A percentile compares a stretch with the other conserved stretches of the same genome.
These are phyloP conservation scores for Annona cherimola DNA, from an alignment of 164 flowering plant genomes.

Conservation along the genomic window DNA sequence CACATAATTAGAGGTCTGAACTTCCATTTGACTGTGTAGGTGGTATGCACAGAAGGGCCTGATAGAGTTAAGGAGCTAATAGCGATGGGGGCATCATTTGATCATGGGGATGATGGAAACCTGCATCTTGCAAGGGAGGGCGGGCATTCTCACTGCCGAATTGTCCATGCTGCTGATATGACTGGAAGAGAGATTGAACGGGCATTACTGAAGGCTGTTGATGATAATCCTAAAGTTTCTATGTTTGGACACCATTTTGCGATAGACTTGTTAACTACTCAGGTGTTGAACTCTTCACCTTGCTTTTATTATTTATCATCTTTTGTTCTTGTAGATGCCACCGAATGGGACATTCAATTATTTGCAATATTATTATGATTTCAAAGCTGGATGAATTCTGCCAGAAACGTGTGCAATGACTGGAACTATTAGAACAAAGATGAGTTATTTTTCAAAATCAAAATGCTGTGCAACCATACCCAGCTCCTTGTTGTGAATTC, in stretches of 20 bases:
- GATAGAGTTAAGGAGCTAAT: slow-evolving; percentile 87
- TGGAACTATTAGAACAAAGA: not conserved
- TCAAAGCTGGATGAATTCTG: not conserved
- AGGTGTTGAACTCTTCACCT: slow-evolving; percentile 36
- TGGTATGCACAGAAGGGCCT: slow-evolving; percentile 98
- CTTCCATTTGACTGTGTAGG: slow-evolving; percentile 36
- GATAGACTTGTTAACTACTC: slow-evolving; percentile 83
- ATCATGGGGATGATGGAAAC: slow-evolving; percentile 95
- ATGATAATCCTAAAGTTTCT: slow-evolving; percentile 62
- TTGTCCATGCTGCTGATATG: slow-evolving; percentile 99
- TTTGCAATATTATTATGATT: not conserved
- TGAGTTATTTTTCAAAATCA: not conserved
- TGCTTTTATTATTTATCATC: not conserved
- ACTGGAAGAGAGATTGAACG: slow-evolving; percentile 97
- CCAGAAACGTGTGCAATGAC: not conserved
- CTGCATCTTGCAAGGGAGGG: slow-evolving; percentile 95
- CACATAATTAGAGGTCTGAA: slow-evolving; percentile 11
- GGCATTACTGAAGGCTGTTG: slow-evolving; percentile 77
- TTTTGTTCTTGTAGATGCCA: not conserved
- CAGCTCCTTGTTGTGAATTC: not conserved
- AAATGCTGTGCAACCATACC: not conserved
- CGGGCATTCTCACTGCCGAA: slow-evolving; percentile 91
- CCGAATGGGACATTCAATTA: not conserved
- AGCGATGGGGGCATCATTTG: slow-evolving; percentile 97
- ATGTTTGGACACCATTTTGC: slow-evolving; percentile 93